These are phyloP conservation scores for Pseudozyma hubeiensis DNA, from an alignment of 1,284 basidiomycete species.

Conservation along the genomic window DNA sequence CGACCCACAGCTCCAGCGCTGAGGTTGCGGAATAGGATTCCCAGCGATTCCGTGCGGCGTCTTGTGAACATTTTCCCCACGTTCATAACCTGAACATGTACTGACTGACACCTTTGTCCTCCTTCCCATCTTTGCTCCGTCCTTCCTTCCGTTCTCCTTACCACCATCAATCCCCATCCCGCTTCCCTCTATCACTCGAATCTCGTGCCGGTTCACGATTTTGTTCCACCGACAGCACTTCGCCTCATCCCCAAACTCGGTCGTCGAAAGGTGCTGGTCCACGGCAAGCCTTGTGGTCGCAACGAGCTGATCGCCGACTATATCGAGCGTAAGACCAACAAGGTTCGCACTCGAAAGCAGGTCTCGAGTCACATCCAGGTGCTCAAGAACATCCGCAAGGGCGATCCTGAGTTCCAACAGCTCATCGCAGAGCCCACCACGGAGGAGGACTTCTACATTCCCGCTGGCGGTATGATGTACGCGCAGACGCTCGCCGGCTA, in stretches of 20 bases:
- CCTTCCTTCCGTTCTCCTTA: not conserved
- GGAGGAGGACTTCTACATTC: constrained; percentile 68
- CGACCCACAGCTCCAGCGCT: too few species aligned
- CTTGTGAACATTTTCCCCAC: too few species aligned
- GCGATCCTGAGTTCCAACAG: constrained; percentile 68
- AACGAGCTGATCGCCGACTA: constrained; percentile 73
- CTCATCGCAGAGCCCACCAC: constrained; percentile 65
- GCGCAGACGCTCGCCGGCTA: constrained; percentile 66
- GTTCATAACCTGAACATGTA: not conserved
- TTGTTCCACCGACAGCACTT: constrained; percentile 60
- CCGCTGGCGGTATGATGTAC: constrained; percentile 68
- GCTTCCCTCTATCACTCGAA: not conserved
- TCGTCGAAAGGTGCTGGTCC: constrained; percentile 71
- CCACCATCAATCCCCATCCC: constrained; percentile 10
- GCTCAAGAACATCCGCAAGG: constrained; percentile 68
- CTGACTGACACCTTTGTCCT: not conserved
- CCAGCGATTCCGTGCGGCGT: too few species aligned
- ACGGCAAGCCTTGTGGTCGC: constrained; percentile 72
- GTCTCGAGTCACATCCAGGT: constrained; percentile 69
- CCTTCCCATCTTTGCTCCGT: not conserved
- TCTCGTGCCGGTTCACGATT: constrained; percentile 26
- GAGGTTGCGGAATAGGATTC: too few species aligned
- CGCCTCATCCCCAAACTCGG: constrained; percentile 70
- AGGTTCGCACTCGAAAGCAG: constrained; percentile 67
- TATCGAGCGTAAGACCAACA: constrained; percentile 70